phyloP scores from a whole-genome alignment of 176 grass and related monocot species.

The Avena atlantica region DNA sequence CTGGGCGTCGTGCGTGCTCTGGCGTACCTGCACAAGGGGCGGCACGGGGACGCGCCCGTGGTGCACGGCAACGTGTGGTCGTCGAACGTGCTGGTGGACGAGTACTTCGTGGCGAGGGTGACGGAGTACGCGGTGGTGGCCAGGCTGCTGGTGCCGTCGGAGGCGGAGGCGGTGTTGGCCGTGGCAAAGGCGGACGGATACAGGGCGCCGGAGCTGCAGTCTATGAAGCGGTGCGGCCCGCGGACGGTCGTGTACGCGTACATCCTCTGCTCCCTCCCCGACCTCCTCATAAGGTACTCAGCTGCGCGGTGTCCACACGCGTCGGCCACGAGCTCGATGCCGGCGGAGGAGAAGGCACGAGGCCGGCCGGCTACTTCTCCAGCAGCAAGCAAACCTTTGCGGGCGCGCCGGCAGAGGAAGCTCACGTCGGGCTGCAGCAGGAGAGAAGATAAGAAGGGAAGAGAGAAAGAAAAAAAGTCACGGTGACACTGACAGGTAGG shows the following conservation, averaged over 20 bases:
- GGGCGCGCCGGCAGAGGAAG: no score
- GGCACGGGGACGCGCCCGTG: conserved; percentile 55
- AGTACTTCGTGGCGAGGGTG: conserved; percentile 65
- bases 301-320: no score
- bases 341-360: no score
- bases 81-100: conserved; percentile 75
- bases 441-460: no score
- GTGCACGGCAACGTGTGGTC: conserved; percentile 72
- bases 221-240: conserved; percentile 58
- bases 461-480: no score
- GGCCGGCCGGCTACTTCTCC: no score
- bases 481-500: no score
- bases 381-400: no score
- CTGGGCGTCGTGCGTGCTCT: conserved; percentile 77
- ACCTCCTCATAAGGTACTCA: no score
- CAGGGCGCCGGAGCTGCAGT: conserved; percentile 79
- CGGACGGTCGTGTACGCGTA: conserved; percentile 89
- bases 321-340: no score
- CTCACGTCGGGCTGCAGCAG: no score
- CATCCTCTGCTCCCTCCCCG: no score
- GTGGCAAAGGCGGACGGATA: conserved; percentile 71
- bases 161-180: conserved; percentile 72
- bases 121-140: conserved; percentile 61
- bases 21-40: conserved; percentile 73
- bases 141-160: conserved; percentile 61